These are phyloP conservation scores for Jatropha multifida DNA, from an alignment of 441 rosid genomes.

Conservation along the genomic window DNA sequence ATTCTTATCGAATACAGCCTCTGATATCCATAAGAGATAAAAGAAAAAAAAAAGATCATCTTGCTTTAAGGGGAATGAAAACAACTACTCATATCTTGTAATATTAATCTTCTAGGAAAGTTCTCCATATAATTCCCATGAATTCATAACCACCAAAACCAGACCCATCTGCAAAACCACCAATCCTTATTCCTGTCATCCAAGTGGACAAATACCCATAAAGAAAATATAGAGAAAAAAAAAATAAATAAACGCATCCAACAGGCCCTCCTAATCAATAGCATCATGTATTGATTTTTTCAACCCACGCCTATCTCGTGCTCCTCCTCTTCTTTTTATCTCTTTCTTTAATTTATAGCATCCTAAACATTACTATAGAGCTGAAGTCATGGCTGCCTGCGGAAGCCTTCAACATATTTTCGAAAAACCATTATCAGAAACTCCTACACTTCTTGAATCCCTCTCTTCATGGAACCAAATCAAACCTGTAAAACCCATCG, in stretches of 20 bases:
- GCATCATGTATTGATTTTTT: constrained; percentile 40
- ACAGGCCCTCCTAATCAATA: constrained; percentile 26
- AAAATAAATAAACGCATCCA: not conserved
- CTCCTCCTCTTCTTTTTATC: constrained; percentile 17
- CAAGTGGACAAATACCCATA: constrained; percentile 11
- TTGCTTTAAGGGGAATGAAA: not conserved
- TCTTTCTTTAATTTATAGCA: constrained; percentile 10
- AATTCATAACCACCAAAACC: constrained; percentile 39
- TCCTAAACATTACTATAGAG: not conserved
- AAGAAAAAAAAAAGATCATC: not conserved
- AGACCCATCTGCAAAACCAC: constrained; percentile 32
- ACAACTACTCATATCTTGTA: not conserved
- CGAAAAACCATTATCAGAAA: constrained; percentile 54
- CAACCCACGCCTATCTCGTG: constrained; percentile 35
- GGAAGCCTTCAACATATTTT: constrained; percentile 70
- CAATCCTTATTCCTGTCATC: constrained; percentile 39
- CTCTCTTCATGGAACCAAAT: constrained; percentile 63
- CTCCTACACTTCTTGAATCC: constrained; percentile 53
- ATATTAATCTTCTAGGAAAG: not conserved
- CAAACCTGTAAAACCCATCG: constrained; percentile 34
- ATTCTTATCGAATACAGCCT: too few species aligned
- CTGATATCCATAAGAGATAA: not conserved
- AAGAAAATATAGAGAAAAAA: not conserved
- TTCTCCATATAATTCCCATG: not conserved
- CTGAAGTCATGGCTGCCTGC: constrained; percentile 63